Conservation (phyloP, 1,284 basidiomycete species). For the Porodaedalea pini region DNA sequence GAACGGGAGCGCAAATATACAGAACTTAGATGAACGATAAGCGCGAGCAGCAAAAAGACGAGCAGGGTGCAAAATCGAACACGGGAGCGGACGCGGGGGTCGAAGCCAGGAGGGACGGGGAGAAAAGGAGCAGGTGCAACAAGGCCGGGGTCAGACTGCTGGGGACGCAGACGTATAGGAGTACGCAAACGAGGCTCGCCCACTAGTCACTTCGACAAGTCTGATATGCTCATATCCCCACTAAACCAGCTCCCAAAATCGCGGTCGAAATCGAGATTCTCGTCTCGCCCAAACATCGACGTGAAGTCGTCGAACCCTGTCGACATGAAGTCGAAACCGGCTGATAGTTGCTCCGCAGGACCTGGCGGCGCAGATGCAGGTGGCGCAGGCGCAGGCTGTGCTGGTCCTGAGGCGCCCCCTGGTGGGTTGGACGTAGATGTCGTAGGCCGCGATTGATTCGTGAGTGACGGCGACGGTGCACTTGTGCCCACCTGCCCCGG, state of each 20-base stretch:
- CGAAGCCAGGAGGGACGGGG: neutral
- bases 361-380: conserved; percentile 7
- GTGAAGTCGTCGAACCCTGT: conserved; percentile 19
- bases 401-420: neutral
- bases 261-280: conserved; percentile 7
- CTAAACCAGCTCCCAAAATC: conserved; percentile 19
- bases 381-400: conserved; percentile 2
- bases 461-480: conserved; percentile 6
- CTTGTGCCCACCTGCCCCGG: neutral
- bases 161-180: too few species aligned
- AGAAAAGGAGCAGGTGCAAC: neutral
- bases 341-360: neutral
- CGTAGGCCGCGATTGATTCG: conserved; percentile 12
- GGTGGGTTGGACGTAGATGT: conserved; percentile 14
- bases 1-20: conserved; percentile 11
- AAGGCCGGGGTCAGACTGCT: too few species aligned
- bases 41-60: conserved; percentile 4
- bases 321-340: conserved; percentile 15
- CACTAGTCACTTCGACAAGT: conserved; percentile 16
- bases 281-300: conserved; percentile 16
- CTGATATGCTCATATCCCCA: conserved; percentile 9
- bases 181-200: too few species aligned
- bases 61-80: neutral
- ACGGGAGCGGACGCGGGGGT: neutral
- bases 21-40: conserved; percentile 7